A percentile compares a stretch with the other conserved stretches of the same genome.
These are phyloP conservation scores for Backusella tuberculispora DNA, from an alignment of 192 early-diverging fungal genomes.

Conservation along the genomic window DNA sequence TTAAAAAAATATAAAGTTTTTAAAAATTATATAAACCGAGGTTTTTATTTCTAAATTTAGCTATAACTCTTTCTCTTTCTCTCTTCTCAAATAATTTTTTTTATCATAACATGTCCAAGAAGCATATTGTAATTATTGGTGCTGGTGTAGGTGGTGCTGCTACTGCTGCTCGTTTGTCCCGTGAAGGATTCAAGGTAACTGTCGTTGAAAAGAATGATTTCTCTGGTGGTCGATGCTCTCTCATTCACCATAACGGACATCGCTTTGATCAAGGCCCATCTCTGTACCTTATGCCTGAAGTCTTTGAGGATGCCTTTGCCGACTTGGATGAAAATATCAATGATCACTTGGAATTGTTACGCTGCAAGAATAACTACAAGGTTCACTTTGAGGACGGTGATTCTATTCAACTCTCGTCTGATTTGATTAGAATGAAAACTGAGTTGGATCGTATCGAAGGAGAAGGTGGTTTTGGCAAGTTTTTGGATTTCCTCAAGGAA, in stretches of 20 bases:
- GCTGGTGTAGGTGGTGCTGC: conserved; percentile 60
- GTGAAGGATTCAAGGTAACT: conserved; percentile 47
- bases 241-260: conserved; percentile 54
- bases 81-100: conserved; percentile 14
- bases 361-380: conserved; percentile 56
- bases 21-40: conserved; percentile 9
- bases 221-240: conserved; percentile 53
- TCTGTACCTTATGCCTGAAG: conserved; percentile 57
- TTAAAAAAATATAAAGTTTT: background rate
- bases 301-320: conserved; percentile 51
- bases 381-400: conserved; percentile 59
- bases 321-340: conserved; percentile 51
- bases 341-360: conserved; percentile 51
- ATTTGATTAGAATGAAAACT: conserved; percentile 51
- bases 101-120: conserved; percentile 27
- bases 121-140: conserved; percentile 55
- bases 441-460: conserved; percentile 57
- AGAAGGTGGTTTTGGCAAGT: conserved; percentile 39
- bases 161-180: conserved; percentile 52
- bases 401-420: conserved; percentile 48
- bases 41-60: background rate
- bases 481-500: conserved; percentile 49
- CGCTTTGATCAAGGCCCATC: conserved; percentile 66
- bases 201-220: conserved; percentile 58
- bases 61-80: background rate